Conservation (phyloP, 2,329 filamentous ascomycete genomes). For the Aspergillus uvarum region DNA sequence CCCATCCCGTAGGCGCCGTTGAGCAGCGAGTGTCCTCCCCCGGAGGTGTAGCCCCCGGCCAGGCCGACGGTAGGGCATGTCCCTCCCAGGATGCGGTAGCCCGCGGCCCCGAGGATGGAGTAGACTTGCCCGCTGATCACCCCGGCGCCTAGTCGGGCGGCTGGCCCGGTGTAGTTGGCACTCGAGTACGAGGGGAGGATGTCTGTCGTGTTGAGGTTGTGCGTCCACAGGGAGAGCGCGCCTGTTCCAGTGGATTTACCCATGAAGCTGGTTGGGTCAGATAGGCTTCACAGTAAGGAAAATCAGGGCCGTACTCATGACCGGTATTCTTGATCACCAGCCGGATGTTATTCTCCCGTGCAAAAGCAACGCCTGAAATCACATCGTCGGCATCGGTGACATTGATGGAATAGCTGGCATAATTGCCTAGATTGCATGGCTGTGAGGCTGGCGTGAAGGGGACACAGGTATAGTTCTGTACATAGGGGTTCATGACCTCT, state of each 20-base stretch:
- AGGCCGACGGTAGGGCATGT: conserved; percentile 56
- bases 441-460: neutral
- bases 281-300: too few species aligned
- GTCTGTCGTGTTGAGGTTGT: conserved; percentile 28
- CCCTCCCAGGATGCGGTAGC: conserved; percentile 55
- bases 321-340: conserved; percentile 44
- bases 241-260: conserved; percentile 58
- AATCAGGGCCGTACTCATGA: conserved; percentile 37
- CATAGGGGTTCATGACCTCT: conserved; percentile 31
- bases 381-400: conserved; percentile 10
- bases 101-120: conserved; percentile 50
- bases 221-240: conserved; percentile 33
- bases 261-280: conserved; percentile 1
- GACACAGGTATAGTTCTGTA: conserved; percentile 11
- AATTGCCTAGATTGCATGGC: neutral
- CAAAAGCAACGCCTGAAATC: conserved; percentile 9
- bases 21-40: conserved; percentile 57
- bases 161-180: conserved; percentile 50
- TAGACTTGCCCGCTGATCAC: conserved; percentile 43
- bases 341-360: conserved; percentile 25
- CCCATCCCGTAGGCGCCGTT: conserved; percentile 52
- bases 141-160: conserved; percentile 55
- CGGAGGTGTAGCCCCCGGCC: conserved; percentile 59
- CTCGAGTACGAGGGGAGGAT: conserved; percentile 36
- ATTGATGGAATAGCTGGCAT: conserved; percentile 16